A percentile compares a stretch with the other conserved stretches of the same genome.
Conservation (phyloP, 2,329 filamentous ascomycete species). For the Clarireedia sp. region DNA sequence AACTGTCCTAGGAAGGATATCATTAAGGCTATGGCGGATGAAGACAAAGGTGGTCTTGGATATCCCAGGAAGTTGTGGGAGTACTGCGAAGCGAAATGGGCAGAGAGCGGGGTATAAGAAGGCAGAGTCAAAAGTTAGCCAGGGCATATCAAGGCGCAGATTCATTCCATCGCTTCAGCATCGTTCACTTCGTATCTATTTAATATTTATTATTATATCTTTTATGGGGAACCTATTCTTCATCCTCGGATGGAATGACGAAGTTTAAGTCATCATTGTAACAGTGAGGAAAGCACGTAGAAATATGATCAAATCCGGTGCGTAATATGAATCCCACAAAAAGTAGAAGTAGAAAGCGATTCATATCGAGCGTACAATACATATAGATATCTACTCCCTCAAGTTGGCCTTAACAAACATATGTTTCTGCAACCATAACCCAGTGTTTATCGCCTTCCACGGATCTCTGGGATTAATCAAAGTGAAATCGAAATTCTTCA, state of each 20-base stretch:
- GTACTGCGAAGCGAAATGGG: slow-evolving; percentile 34
- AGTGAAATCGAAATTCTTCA: slow-evolving; percentile 9
- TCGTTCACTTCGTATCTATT: too few species aligned
- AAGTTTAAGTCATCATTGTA: too few species aligned
- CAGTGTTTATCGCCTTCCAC: slow-evolving; percentile 3
- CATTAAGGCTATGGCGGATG: slow-evolving; percentile 24
- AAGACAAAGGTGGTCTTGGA: slow-evolving; percentile 32
- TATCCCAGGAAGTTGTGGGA: slow-evolving; percentile 35
- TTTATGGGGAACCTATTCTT: too few species aligned
- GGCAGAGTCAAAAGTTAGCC: not conserved
- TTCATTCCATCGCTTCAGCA: too few species aligned
- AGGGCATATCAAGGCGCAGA: too few species aligned
- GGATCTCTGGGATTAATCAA: slow-evolving; percentile 7
- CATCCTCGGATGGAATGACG: too few species aligned
- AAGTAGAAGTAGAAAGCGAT: too few species aligned
- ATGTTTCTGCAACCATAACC: slow-evolving; percentile 8
- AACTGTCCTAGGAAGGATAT: slow-evolving; percentile 25
- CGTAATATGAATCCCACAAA: too few species aligned
- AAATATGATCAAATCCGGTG: too few species aligned
- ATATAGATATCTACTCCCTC: not conserved
- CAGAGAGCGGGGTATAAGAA: slow-evolving; percentile 4
- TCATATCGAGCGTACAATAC: not conserved
- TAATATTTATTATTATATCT: too few species aligned
- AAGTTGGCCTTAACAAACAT: slow-evolving; percentile 9
- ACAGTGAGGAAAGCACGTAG: too few species aligned